Conservation (phyloP, 1,284 basidiomycete genomes). For the Kalmanozyma brasiliensis region DNA sequence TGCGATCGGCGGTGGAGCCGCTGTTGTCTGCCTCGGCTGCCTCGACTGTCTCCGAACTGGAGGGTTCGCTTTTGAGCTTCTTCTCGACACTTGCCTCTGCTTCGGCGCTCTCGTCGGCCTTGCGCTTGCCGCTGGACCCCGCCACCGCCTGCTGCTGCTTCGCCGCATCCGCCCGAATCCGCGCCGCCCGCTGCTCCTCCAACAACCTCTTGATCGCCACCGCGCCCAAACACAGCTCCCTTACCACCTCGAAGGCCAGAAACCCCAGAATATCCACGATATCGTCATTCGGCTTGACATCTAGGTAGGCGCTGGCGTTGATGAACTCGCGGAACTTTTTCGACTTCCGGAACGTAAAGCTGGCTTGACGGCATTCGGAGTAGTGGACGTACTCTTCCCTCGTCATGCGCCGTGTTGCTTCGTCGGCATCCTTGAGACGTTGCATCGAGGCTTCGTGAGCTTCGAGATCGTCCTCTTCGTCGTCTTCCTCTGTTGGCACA, state of each 20-base stretch:
- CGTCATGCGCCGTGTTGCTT: slow-evolving; percentile 94
- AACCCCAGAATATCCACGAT: slow-evolving; percentile 97
- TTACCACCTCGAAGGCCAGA: slow-evolving; percentile 95
- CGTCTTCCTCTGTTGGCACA: slow-evolving; percentile 79
- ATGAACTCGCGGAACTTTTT: slow-evolving; percentile 96
- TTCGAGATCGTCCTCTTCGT: slow-evolving; percentile 87
- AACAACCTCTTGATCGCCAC: slow-evolving; percentile 55
- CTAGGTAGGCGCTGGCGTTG: slow-evolving; percentile 86
- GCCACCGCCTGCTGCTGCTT: slow-evolving; percentile 10
- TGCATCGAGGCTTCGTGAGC: slow-evolving; percentile 93
- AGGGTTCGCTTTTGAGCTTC: slow-evolving; percentile 10
- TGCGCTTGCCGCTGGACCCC: slow-evolving; percentile 10
- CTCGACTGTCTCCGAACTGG: too few relatives aligned
- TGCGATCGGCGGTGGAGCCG: slow-evolving; percentile 4
- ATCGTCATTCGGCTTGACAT: slow-evolving; percentile 91
- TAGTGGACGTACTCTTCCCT: slow-evolving; percentile 97
- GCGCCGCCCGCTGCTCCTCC: slow-evolving; percentile 42
- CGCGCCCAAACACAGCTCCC: slow-evolving; percentile 79
- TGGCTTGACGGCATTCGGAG: slow-evolving; percentile 94
- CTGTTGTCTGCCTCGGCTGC: slow-evolving; percentile 2
- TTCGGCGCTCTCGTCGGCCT: slow-evolving; percentile 1
- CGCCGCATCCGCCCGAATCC: slow-evolving; percentile 13
- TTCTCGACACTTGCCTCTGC: slow-evolving; percentile 1
- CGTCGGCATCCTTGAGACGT: slow-evolving; percentile 83
- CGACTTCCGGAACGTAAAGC: slow-evolving; percentile 87